Evolutionary conservation across 331 rosid genomes (phyloP), one percentile per base, ranked within the genome.

Genomic region (Rhamnella rubrinervis): DNA sequence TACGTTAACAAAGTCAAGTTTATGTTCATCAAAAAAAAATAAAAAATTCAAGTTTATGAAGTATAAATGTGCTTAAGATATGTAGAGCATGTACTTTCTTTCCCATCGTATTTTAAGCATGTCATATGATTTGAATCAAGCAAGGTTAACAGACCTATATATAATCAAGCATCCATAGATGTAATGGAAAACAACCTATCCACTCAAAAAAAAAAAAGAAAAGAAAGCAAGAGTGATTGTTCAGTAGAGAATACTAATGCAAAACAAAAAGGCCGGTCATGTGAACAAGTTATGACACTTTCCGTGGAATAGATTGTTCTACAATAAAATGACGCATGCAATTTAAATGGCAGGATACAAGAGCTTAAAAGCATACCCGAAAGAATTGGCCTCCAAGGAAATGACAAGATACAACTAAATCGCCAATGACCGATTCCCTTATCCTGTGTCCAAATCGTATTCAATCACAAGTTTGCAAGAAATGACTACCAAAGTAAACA

Each of bases 371-470:
- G 57, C 58, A 35, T 86, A 90, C 97, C 98, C 65, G 98, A 93
- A 59, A 93, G 97, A 85, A 93, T 90, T 1, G 98, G 97, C 77
- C 86, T 86, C 98, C 98, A 90, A 61, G 98, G 98, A 79, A 93
- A 90, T 41, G 90, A 77, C 75, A 93, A 73, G 72, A 84, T 62
- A 62, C 97, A 93, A 46, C 88, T 90, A 73, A 93, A 93, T 71
- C 87, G 67, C 97, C 98, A 93, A 68, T 90, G 98, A 38, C 97
- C 97, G 59, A 93, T 82, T 71, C 92, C 90, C 75, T 84, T 93
- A 60, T 88, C 92, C 97, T 90, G 88, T 44, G 58, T 70, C 55
- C 47, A 79, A 73, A 68, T 19, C 31, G 70, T n/a, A 19, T 53
- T 18, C 21, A 38, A 16, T 25, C 16, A 31, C 19, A 60, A 46